A percentile compares a stretch with the other conserved stretches of the same genome.
Conservation (phyloP, 441 rosid species). For the Adansonia gregorii region DNA sequence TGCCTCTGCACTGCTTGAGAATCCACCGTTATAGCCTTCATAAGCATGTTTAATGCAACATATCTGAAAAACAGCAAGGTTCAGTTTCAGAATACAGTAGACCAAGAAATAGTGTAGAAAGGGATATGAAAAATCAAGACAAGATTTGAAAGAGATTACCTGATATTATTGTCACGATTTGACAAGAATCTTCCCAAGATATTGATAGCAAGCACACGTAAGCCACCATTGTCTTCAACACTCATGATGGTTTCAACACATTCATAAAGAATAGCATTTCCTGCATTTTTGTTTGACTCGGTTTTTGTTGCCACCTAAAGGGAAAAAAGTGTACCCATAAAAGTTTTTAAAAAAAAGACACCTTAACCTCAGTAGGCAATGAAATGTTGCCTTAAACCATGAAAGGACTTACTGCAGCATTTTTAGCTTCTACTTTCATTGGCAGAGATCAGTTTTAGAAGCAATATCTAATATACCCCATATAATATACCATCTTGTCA, state of each 20-base stretch:
- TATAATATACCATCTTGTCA: neutral
- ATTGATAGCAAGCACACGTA: conserved; percentile 98
- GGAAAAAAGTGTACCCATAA: conserved; percentile 29
- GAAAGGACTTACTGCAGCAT: conserved; percentile 17
- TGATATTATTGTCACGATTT: conserved; percentile 98
- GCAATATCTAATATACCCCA: neutral
- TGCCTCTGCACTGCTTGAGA: conserved; percentile 99
- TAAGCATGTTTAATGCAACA: conserved; percentile 98
- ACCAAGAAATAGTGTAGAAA: neutral
- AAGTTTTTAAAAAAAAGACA: conserved; percentile 28
- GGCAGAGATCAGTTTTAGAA: neutral
- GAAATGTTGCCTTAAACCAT: neutral
- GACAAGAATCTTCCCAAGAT: conserved; percentile 97
- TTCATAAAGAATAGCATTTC: conserved; percentile 95
- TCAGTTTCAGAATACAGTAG: conserved; percentile 20
- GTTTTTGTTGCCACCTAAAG: conserved; percentile 98
- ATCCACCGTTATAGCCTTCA: conserved; percentile 92
- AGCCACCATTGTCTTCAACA: conserved; percentile 93
- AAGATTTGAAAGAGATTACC: conserved; percentile 46
- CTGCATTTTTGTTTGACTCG: conserved; percentile 97
- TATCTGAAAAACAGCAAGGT: conserved; percentile 56
- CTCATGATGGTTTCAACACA: conserved; percentile 98
- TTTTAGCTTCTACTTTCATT: neutral
- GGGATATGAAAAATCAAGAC: conserved; percentile 8
- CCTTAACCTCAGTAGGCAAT: conserved; percentile 6